Percentiles rank a stretch among this genome's conserved stretches.
Conservation (phyloP, 352 stramenopile species). For the Aphanomyces euteiches region DNA sequence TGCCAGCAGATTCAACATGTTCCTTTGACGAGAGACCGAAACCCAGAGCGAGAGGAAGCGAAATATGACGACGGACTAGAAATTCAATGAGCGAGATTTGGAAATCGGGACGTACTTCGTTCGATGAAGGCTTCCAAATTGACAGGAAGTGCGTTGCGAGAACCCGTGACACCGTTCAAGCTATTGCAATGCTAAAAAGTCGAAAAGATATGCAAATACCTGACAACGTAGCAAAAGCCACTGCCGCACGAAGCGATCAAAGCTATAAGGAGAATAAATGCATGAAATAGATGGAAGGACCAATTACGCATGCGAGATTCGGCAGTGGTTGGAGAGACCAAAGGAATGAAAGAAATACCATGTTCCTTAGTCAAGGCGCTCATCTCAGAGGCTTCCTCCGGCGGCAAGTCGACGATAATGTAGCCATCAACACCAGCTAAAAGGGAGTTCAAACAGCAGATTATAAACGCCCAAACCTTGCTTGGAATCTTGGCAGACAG, state of each 20-base stretch:
- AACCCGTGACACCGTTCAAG: conserved; percentile 92
- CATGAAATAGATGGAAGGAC: conserved; percentile 62
- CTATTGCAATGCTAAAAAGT: conserved; percentile 29
- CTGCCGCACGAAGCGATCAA: conserved; percentile 64
- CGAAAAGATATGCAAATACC: conserved; percentile 1
- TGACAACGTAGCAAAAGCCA: conserved; percentile 87
- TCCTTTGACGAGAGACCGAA: conserved; percentile 96
- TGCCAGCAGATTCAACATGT: conserved; percentile 88
- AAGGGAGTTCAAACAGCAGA: not conserved
- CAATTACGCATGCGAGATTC: conserved; percentile 88
- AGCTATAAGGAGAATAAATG: conserved; percentile 15
- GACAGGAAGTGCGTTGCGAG: conserved; percentile 80
- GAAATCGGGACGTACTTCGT: conserved; percentile 46
- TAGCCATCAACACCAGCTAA: conserved; percentile 93
- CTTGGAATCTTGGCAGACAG: conserved; percentile 76
- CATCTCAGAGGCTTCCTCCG: conserved; percentile 90
- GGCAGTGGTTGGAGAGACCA: conserved; percentile 96
- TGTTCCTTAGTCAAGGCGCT: conserved; percentile 87
- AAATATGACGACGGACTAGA: conserved; percentile 75
- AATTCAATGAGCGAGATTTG: conserved; percentile 13
- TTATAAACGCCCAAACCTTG: conserved; percentile 49
- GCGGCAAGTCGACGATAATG: conserved; percentile 97
- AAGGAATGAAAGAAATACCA: conserved; percentile 93
- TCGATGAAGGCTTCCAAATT: conserved; percentile 93
- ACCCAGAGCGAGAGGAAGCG: conserved; percentile 91